Conservation (phyloP, 2,329 filamentous ascomycete species). For the Fusarium sp. region DNA sequence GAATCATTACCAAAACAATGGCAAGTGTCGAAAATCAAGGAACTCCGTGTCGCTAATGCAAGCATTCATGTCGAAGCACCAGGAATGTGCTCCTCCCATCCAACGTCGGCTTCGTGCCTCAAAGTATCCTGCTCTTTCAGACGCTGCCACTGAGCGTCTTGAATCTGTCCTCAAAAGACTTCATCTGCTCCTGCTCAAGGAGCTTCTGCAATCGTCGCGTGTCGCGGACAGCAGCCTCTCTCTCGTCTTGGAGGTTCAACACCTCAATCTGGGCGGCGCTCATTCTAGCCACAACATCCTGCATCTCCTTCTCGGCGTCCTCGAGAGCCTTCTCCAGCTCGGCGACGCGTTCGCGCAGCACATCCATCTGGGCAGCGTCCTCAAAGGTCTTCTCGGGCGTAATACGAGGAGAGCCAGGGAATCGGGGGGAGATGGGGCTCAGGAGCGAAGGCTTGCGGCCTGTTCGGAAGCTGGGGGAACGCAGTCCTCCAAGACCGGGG, state of each 20-base stretch:
- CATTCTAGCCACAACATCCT: constrained; percentile 85
- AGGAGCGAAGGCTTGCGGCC: constrained; percentile 54
- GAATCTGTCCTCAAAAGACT: constrained; percentile 61
- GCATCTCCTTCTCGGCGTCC: constrained; percentile 80
- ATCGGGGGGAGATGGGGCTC: constrained; percentile 56
- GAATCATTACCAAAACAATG: constrained; percentile 35
- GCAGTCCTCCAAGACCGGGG: constrained; percentile 50
- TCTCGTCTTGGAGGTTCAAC: constrained; percentile 81
- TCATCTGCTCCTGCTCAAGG: constrained; percentile 75
- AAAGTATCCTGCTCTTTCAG: constrained; percentile 33
- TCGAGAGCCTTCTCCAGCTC: constrained; percentile 84
- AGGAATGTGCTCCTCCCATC: constrained; percentile 33
- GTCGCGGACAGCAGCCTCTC: constrained; percentile 81
- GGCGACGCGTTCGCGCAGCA: constrained; percentile 82
- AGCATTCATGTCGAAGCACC: constrained; percentile 39
- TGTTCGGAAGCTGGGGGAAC: constrained; percentile 52
- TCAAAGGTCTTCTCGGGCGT: constrained; percentile 77
- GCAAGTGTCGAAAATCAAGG: constrained; percentile 46
- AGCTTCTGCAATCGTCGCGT: constrained; percentile 79
- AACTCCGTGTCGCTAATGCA: constrained; percentile 60
- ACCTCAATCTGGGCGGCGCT: constrained; percentile 88
- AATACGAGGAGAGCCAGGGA: constrained; percentile 58
- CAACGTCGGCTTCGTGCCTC: constrained; percentile 16
- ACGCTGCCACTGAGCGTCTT: constrained; percentile 51
- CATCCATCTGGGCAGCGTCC: constrained; percentile 81